These are phyloP conservation scores for Nicotiana obtusifolia DNA, from an alignment of 257 asterid species.

Conservation along the genomic window DNA sequence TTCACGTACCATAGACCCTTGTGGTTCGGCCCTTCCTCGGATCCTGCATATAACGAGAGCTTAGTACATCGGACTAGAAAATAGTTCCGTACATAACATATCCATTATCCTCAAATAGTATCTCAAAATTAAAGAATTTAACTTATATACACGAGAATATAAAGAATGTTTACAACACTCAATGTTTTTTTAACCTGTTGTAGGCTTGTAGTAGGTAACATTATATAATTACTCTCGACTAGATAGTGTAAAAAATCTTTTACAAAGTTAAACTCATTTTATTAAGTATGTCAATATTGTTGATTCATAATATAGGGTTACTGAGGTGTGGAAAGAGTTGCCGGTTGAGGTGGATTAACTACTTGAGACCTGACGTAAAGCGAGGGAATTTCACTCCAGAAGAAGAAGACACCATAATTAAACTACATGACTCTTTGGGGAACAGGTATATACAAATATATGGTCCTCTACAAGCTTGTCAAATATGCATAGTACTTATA, in stretches of 20 bases:
- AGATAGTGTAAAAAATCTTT: no score
- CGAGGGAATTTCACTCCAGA: constrained; percentile 57
- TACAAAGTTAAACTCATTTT: not conserved
- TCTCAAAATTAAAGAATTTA: not conserved
- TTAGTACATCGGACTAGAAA: no score
- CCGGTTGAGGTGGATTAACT: constrained; percentile 77
- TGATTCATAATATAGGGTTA: constrained; percentile 32
- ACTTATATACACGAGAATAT: not conserved
- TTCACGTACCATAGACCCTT: no score
- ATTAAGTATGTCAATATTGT: not conserved
- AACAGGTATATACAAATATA: constrained; percentile 40
- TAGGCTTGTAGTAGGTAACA: no score
- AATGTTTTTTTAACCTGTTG: not conserved
- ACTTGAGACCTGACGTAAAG: constrained; percentile 73
- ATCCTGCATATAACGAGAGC: no score
- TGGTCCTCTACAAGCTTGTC: not conserved
- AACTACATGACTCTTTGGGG: constrained; percentile 50
- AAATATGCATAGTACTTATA: not conserved
- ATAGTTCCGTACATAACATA: no score
- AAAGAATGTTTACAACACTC: no score
- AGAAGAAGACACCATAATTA: constrained; percentile 57
- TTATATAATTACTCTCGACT: no score
- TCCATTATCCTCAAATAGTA: no score
- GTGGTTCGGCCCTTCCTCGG: no score
- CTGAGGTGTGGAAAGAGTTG: constrained; percentile 78